Evolutionary conservation across 129 eudicot genomes (phyloP), one percentile per base, ranked within the genome.

Genomic region (Pseudognaphalium luteoalbum): DNA sequence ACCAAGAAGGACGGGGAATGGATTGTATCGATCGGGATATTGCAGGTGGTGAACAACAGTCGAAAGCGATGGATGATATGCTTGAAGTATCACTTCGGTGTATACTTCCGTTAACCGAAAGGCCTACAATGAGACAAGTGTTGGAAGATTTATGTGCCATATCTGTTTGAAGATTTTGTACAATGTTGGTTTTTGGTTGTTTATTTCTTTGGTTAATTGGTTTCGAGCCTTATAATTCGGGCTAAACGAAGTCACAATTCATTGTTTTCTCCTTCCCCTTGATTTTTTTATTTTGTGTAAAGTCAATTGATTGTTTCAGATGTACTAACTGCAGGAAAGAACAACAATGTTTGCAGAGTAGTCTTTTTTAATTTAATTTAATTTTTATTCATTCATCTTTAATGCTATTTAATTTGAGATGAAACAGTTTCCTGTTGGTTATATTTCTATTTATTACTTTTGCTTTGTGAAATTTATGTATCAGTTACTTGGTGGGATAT

Each of bases 1-100:
- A 91, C 69, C 94, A 85, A 77, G 99, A 95, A 61, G 96, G 99
- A 10, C 76, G 96, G 34, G 91, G 90, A 28, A 84, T 86, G 97
- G 99, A 95, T 69, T 95, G 99, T 75, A 85, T 95, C 12, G 99
- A 95, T 65, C 80, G 92, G 42, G 97, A 91, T 44, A 87, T 95
- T 60, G 90, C 92, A 0, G 90, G 92, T 0, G 90, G 92, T 16
- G 99, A 89, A 35, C 87, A 85, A 32, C 86, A 88, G 34, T 80
- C 84, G 68, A 92, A 75, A 81, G 97, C 87, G 8, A 95, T 95
- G 99, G 92, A 95, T 34, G 97, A 95, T 4, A 59, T 91, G 87
- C 97, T 95, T 17, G 96, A 87, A 4, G 86, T 95, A 14, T 95
- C 99, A 34, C 76, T 95, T 11, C 75, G 92, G 82, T 95, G 99